A percentile compares a stretch with the other conserved stretches of the same genome.
phyloP scores from a whole-genome alignment of 2,329 filamentous ascomycete genomes.

The Talaromyces sp. region DNA sequence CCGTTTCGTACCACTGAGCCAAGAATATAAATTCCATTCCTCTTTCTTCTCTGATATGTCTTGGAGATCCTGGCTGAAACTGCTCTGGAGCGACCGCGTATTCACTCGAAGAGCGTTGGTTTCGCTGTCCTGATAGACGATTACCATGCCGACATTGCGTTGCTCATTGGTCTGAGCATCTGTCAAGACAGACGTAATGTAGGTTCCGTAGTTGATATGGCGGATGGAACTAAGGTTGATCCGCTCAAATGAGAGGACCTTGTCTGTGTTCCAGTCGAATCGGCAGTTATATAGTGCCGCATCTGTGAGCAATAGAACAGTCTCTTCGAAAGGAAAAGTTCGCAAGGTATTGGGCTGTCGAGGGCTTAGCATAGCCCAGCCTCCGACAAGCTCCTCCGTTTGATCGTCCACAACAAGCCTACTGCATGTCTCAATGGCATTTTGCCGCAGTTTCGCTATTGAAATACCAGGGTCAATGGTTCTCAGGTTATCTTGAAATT shows the following conservation, averaged over 20 bases:
- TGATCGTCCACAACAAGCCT: constrained; percentile 81
- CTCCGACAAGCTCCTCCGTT: constrained; percentile 79
- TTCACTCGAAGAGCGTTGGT: constrained; percentile 75
- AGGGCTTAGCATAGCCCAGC: constrained; percentile 84
- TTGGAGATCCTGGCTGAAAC: constrained; percentile 49
- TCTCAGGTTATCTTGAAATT: constrained; percentile 93
- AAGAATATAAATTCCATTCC: constrained; percentile 44
- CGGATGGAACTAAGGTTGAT: constrained; percentile 72
- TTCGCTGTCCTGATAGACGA: constrained; percentile 71
- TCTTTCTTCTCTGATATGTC: constrained; percentile 25
- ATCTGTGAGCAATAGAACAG: constrained; percentile 81
- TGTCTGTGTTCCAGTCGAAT: constrained; percentile 93
- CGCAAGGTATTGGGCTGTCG: constrained; percentile 66
- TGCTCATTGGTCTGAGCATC: constrained; percentile 70
- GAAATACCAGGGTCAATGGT: constrained; percentile 88
- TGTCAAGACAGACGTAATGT: constrained; percentile 85
- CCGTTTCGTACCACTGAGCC: constrained; percentile 33
- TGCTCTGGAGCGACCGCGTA: constrained; percentile 68
- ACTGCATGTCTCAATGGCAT: constrained; percentile 83
- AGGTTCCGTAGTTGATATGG: constrained; percentile 74
- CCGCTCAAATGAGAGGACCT: constrained; percentile 86
- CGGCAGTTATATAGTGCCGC: constrained; percentile 81
- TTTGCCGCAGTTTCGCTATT: constrained; percentile 75
- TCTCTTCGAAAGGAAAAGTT: constrained; percentile 76
- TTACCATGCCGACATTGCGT: constrained; percentile 78